These are phyloP conservation scores for Colletotrichum sidae DNA, from an alignment of 2,329 filamentous ascomycete species.

Conservation along the genomic window DNA sequence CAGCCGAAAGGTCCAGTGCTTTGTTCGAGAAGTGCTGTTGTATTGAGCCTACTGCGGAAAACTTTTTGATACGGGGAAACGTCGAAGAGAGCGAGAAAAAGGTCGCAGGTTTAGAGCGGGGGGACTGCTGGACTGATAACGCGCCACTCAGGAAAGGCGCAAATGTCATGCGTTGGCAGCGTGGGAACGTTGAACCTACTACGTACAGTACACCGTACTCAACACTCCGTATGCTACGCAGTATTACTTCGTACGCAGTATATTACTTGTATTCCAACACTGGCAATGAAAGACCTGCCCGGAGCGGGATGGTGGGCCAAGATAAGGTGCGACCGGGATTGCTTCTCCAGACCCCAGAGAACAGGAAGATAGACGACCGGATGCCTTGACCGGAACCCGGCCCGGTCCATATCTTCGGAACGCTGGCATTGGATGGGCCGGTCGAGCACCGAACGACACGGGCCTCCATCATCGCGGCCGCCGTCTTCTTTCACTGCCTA, in stretches of 20 bases:
- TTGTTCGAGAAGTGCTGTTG: no score
- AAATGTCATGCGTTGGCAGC: slow-evolving; percentile 18
- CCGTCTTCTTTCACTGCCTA: no score
- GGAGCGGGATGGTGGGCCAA: slow-evolving; percentile 32
- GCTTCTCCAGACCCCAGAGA: slow-evolving; percentile 3
- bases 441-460: background rate
- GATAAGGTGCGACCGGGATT: slow-evolving; percentile 35
- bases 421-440: background rate
- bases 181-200: background rate
- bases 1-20: no score
- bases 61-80: no score
- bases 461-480: no score
- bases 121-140: slow-evolving; percentile 15
- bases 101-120: no score
- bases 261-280: no score
- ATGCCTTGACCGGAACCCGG: slow-evolving; percentile 28
- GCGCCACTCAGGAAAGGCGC: slow-evolving; percentile 23
- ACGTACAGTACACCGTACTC: no score
- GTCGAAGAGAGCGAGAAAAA: background rate
- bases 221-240: no score
- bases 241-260: no score
- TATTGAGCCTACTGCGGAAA: no score
- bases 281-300: background rate
- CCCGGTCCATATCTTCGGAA: slow-evolving; percentile 25
- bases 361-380: slow-evolving; percentile 11